Percentiles rank a stretch among this genome's conserved stretches.
phyloP scores from a whole-genome alignment of 176 grass and related monocot species.

The Typha latifolia region DNA sequence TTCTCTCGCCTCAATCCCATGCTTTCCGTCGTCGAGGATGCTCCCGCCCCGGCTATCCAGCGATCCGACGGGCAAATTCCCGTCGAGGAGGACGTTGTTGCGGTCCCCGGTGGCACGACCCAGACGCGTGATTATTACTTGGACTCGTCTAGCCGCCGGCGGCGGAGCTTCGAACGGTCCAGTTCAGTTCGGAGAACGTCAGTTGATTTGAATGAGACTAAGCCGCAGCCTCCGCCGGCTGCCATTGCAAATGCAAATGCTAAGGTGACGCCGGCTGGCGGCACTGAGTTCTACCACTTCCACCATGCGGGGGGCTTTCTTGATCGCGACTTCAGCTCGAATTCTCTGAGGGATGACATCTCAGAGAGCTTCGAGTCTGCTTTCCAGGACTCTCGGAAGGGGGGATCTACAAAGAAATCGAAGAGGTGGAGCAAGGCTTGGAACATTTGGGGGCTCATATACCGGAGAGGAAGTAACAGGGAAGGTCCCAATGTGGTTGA shows the following conservation, averaged over 20 bases:
- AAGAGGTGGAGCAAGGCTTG: conserved; percentile 76
- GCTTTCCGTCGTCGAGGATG: conserved; percentile 78
- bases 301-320: conserved; percentile 23
- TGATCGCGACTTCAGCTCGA: conserved; percentile 18
- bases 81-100: conserved; percentile 66
- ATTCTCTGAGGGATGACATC: conserved; percentile 31
- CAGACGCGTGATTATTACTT: conserved; percentile 86
- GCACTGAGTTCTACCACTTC: conserved; percentile 42
- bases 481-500: conserved; percentile 24
- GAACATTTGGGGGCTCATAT: conserved; percentile 67
- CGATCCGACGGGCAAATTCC: conserved; percentile 88
- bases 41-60: conserved; percentile 41
- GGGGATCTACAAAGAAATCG: conserved; percentile 24
- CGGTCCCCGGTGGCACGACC: conserved; percentile 40
- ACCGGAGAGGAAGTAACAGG: conserved; percentile 44
- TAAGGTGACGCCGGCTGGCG: conserved; percentile 53
- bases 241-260: conserved; percentile 47
- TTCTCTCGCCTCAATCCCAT: conserved; percentile 77
- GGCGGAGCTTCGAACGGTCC: conserved; percentile 65
- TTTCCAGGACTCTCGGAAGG: conserved; percentile 17
- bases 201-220: conserved; percentile 15
- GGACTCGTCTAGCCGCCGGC: conserved; percentile 49
- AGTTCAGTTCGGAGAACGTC: conserved; percentile 57
- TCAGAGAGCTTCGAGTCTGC: conserved; percentile 41
- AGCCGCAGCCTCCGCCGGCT: background rate